Percentiles rank a stretch among this genome's conserved stretches.
phyloP scores from a whole-genome alignment of 768 basidiomycete species.

The Erythrobasidium yunnanense region DNA sequence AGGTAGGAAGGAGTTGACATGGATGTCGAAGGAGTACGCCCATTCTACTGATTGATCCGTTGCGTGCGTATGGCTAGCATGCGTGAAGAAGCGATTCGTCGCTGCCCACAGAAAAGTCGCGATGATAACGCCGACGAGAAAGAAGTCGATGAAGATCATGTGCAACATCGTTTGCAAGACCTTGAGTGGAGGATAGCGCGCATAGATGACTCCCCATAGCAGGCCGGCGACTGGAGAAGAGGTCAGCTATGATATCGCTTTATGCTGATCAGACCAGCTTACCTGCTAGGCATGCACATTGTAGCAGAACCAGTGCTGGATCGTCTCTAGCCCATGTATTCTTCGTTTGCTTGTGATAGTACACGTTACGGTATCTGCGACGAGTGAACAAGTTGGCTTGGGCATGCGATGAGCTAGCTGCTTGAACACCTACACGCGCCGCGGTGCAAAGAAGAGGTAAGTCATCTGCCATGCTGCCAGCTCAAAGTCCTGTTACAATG shows the following conservation, averaged over 20 bases:
- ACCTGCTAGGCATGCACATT: conserved; percentile 63
- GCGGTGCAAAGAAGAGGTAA: conserved; percentile 81
- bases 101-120: conserved; percentile 62
- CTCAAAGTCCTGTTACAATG: conserved; percentile 70
- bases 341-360: conserved; percentile 82
- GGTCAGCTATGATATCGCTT: background rate
- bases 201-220: conserved; percentile 78
- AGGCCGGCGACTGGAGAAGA: conserved; percentile 56
- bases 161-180: conserved; percentile 55
- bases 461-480: conserved; percentile 90
- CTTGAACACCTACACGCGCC: conserved; percentile 60
- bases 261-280: conserved; percentile 35
- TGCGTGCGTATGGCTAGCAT: conserved; percentile 32
- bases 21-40: conserved; percentile 93
- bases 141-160: conserved; percentile 82
- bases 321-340: conserved; percentile 63
- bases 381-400: background rate
- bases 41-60: conserved; percentile 33
- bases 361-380: conserved; percentile 79
- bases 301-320: conserved; percentile 78
- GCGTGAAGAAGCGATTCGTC: conserved; percentile 35
- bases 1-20: conserved; percentile 94
- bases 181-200: conserved; percentile 50
- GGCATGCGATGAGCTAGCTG: background rate
- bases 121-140: conserved; percentile 61